These are phyloP conservation scores for Crithidia fasciculata DNA, from an alignment of 208 protist species.

Conservation along the genomic window DNA sequence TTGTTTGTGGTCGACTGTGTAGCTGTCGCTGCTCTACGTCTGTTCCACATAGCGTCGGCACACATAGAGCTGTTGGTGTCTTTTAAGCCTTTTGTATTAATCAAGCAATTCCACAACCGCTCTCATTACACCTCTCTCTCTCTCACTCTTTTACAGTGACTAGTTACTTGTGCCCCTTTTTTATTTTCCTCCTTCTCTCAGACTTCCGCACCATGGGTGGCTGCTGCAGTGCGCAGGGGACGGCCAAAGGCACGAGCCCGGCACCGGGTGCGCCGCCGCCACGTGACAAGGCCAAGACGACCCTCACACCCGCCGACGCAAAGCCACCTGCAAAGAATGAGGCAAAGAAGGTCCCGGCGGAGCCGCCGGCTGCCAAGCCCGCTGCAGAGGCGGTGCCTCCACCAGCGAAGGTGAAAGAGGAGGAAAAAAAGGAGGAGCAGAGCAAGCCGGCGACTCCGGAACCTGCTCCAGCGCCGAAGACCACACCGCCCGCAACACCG, in stretches of 20 bases:
- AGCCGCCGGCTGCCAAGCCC: background rate
- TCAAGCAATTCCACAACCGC: too few species aligned
- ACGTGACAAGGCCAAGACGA: constrained; percentile 9
- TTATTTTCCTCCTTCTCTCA: constrained; percentile 6
- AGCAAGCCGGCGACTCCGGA: too few species aligned
- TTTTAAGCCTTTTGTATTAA: too few species aligned
- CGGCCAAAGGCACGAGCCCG: background rate
- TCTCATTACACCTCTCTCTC: too few species aligned
- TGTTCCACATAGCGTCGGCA: too few species aligned
- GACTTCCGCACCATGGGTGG: constrained; percentile 10
- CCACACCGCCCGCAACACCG: background rate
- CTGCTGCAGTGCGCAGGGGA: constrained; percentile 14
- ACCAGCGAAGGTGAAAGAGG: background rate
- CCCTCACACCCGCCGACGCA: background rate
- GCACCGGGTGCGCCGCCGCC: background rate
- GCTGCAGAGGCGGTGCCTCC: background rate
- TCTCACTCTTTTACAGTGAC: background rate
- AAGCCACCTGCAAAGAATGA: constrained; percentile 11
- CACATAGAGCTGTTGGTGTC: too few species aligned
- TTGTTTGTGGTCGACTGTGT: too few species aligned
- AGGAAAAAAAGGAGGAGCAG: too few species aligned
- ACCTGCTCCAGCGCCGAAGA: background rate
- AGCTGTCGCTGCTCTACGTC: too few species aligned
- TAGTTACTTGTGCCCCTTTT: background rate
- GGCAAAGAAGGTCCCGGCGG: constrained; percentile 5